These are phyloP conservation scores for Aegilops speltoides DNA, from an alignment of 176 grass and related monocot genomes.

Conservation along the genomic window DNA sequence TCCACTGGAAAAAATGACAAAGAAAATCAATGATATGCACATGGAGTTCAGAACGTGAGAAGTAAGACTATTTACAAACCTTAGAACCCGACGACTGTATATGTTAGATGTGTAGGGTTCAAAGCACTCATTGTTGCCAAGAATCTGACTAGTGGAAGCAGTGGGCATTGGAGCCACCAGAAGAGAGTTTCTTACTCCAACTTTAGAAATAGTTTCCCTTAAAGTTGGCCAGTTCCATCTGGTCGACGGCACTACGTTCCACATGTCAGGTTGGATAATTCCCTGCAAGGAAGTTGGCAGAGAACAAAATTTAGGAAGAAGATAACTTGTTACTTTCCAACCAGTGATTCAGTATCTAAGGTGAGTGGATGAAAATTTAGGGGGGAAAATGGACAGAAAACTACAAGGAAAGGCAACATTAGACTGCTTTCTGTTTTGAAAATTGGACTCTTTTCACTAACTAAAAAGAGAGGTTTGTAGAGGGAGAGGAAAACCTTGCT, in stretches of 20 bases:
- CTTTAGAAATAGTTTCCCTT: slow-evolving; percentile 67
- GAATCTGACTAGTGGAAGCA: slow-evolving; percentile 99
- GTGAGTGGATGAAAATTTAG: background rate
- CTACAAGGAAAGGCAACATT: background rate
- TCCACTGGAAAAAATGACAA: slow-evolving; percentile 51
- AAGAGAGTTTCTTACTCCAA: slow-evolving; percentile 93
- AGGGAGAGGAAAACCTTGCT: slow-evolving; percentile 75
- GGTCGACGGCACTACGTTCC: slow-evolving; percentile 68
- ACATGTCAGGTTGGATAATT: slow-evolving; percentile 95
- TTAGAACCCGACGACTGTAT: slow-evolving; percentile 74
- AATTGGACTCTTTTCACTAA: background rate
- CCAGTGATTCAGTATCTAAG: background rate
- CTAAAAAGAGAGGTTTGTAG: slow-evolving; percentile 4
- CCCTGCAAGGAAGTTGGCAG: slow-evolving; percentile 48
- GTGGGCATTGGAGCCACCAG: slow-evolving; percentile 98
- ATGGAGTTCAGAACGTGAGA: background rate
- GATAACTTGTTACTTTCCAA: background rate
- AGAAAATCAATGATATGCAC: slow-evolving; percentile 29
- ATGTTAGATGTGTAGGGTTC: slow-evolving; percentile 90
- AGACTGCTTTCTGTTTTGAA: background rate
- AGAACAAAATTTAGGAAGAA: background rate
- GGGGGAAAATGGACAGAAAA: background rate
- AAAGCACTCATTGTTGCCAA: slow-evolving; percentile 98
- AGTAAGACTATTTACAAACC: slow-evolving; percentile 49
- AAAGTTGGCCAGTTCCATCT: slow-evolving; percentile 83